These are phyloP conservation scores for Pichia sporocuriosa DNA, from an alignment of 805 yeast species.

Conservation along the genomic window DNA sequence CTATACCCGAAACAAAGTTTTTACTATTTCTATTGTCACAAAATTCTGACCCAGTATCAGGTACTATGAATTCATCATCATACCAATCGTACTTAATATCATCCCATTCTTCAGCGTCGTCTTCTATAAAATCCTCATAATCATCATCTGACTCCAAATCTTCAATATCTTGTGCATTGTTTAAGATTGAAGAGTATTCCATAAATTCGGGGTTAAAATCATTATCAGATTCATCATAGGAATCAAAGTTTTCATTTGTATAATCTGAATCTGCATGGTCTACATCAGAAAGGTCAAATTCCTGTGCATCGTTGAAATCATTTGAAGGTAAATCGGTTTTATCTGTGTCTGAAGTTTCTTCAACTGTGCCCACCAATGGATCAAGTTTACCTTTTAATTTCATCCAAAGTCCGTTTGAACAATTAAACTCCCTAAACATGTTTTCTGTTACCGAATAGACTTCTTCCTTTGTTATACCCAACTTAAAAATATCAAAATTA, in stretches of 20 bases:
- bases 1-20: neutral
- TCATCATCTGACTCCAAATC: conserved; percentile 8
- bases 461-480: conserved; percentile 6
- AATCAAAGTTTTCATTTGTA: conserved; percentile 29
- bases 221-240: conserved; percentile 31
- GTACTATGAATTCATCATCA: conserved; percentile 4
- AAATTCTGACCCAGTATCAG: neutral
- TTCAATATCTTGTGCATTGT: conserved; percentile 6
- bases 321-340: conserved; percentile 9
- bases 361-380: no score
- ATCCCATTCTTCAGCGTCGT: neutral
- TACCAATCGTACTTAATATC: neutral
- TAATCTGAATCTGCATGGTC: conserved; percentile 33
- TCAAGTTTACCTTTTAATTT: neutral
- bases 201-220: neutral
- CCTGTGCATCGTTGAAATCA: conserved; percentile 9
- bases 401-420: neutral
- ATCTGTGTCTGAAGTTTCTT: no score
- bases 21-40: neutral
- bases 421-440: conserved; percentile 1
- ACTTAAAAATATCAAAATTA: neutral
- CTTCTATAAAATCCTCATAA: neutral
- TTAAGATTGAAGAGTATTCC: neutral
- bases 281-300: conserved; percentile 29
- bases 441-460: conserved; percentile 6